A percentile compares a stretch with the other conserved stretches of the same genome.
Evolutionary conservation across 2,329 filamentous ascomycete species (phyloP).

Genomic region (Fusarium hostae): DNA sequence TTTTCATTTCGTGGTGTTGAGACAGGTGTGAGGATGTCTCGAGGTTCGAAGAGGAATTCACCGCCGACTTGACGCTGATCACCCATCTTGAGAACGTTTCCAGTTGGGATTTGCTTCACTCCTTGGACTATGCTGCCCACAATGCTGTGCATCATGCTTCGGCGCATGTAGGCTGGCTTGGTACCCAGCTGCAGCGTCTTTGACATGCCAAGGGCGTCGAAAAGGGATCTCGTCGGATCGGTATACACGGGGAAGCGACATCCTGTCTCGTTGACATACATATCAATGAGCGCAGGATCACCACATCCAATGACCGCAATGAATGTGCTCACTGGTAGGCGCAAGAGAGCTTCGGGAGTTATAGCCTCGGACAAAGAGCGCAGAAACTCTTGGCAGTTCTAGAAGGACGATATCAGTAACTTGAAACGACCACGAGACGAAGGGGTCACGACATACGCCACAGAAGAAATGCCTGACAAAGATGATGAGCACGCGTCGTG

Average conservation of each 20-base stretch:
- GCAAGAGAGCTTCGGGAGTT: constrained; percentile 60
- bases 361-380: constrained; percentile 69
- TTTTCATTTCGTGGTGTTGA: constrained; percentile 55
- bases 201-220: constrained; percentile 75
- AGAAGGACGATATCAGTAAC: constrained; percentile 29
- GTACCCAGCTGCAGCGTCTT: constrained; percentile 69
- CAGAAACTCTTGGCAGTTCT: constrained; percentile 83
- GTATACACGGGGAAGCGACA: constrained; percentile 81
- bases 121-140: constrained; percentile 67
- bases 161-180: constrained; percentile 72
- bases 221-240: constrained; percentile 75
- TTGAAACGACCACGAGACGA: not conserved
- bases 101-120: constrained; percentile 66
- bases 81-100: constrained; percentile 71
- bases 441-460: constrained; percentile 65
- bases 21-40: constrained; percentile 57
- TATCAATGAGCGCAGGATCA: constrained; percentile 72
- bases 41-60: constrained; percentile 79
- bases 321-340: constrained; percentile 66
- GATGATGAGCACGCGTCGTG: constrained; percentile 72
- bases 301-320: constrained; percentile 80
- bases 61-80: constrained; percentile 77
- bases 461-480: constrained; percentile 87
- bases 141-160: constrained; percentile 62
- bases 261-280: constrained; percentile 70